Conservation (phyloP, 1,139 yeast genomes). For the Yamadazyma dendronema region DNA sequence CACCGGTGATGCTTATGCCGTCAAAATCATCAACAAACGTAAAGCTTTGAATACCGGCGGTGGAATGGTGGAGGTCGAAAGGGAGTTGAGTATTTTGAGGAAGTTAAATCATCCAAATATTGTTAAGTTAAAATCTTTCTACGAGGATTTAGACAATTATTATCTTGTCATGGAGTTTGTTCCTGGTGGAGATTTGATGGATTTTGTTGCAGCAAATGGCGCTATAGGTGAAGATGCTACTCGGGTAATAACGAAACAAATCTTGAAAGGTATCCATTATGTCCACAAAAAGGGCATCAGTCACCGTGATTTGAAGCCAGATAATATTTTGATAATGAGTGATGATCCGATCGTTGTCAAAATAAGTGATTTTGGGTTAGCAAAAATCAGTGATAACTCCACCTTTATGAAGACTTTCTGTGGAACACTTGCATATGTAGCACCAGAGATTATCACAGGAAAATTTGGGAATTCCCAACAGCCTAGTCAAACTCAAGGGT, state of each 20-base stretch:
- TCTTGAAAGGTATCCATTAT: slow-evolving; percentile 78
- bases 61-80: slow-evolving; percentile 66
- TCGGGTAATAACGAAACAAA: slow-evolving; percentile 79
- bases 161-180: slow-evolving; percentile 94
- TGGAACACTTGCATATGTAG: slow-evolving; percentile 87
- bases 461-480: slow-evolving; percentile 42
- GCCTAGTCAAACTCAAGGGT: slow-evolving; percentile 13
- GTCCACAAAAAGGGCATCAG: slow-evolving; percentile 89
- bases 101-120: slow-evolving; percentile 81
- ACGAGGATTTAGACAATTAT: slow-evolving; percentile 76
- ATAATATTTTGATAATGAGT: slow-evolving; percentile 84
- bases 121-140: slow-evolving; percentile 77
- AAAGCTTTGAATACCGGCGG: slow-evolving; percentile 75
- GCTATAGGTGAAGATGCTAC: slow-evolving; percentile 89
- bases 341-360: slow-evolving; percentile 89
- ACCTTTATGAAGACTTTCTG: slow-evolving; percentile 85
- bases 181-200: slow-evolving; percentile 98
- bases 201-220: slow-evolving; percentile 88
- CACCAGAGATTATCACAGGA: slow-evolving; percentile 90
- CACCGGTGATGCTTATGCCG: slow-evolving; percentile 85
- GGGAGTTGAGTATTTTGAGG: slow-evolving; percentile 80
- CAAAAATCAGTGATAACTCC: slow-evolving; percentile 74
- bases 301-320: slow-evolving; percentile 92
- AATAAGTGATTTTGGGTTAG: slow-evolving; percentile 90
- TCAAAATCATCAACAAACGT: slow-evolving; percentile 80